A percentile compares a stretch with the other conserved stretches of the same genome.
phyloP scores from a whole-genome alignment of 352 stramenopile species.

The Phytophthora europaea region DNA sequence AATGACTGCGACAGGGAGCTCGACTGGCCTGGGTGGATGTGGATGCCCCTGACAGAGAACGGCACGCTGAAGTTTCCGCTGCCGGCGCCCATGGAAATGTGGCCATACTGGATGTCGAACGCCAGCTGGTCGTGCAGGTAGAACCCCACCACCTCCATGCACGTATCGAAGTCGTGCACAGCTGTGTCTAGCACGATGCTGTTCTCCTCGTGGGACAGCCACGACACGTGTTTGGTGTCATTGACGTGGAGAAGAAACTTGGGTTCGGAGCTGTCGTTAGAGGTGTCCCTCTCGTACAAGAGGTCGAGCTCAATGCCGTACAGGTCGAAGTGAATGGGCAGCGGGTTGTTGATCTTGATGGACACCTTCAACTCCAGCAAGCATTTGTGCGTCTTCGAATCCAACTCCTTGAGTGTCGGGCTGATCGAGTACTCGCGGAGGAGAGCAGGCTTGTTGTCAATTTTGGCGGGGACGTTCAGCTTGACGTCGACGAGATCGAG shows the following conservation, averaged over 20 bases:
- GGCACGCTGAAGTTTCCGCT: conserved; percentile 80
- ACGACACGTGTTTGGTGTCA: conserved; percentile 58
- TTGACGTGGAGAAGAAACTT: conserved; percentile 65
- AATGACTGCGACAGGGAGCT: conserved; percentile 9
- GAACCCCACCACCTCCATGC: conserved; percentile 68
- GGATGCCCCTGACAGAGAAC: conserved; percentile 75
- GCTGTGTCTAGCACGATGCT: conserved; percentile 67
- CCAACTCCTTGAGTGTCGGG: conserved; percentile 76
- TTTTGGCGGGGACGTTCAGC: conserved; percentile 72
- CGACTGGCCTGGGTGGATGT: conserved; percentile 55
- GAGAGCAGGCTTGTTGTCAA: conserved; percentile 77
- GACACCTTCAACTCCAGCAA: conserved; percentile 73
- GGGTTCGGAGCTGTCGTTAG: conserved; percentile 9
- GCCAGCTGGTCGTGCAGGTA: conserved; percentile 73
- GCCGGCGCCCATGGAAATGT: conserved; percentile 63
- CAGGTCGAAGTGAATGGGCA: conserved; percentile 83
- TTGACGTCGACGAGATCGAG: conserved; percentile 70
- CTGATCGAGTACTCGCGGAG: conserved; percentile 70
- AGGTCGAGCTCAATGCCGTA: conserved; percentile 77
- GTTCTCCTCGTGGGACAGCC: conserved; percentile 71
- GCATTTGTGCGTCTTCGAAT: conserved; percentile 79
- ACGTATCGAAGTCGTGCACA: conserved; percentile 72
- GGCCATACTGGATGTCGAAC: conserved; percentile 75
- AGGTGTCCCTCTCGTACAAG: conserved; percentile 57
- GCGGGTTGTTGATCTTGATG: conserved; percentile 83